Evolutionary conservation across 2,329 filamentous ascomycete genomes (phyloP), one percentile per base, ranked within the genome.

Genomic region (Lecanicillium sp.): DNA sequence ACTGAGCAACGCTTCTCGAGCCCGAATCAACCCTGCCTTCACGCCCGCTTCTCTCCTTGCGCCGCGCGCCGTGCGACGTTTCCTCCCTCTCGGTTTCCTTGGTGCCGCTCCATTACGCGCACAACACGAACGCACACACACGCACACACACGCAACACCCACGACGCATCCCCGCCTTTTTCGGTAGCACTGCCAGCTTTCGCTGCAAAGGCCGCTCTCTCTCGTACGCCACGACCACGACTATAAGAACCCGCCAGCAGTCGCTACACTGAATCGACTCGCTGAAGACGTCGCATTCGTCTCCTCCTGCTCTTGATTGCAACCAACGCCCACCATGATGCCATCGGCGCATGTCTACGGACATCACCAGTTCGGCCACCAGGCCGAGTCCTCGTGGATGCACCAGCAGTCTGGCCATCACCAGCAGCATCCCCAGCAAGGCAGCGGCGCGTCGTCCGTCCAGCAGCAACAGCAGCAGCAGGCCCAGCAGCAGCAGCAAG

Each of bases 351-450:
- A 81, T 66, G 73, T 83, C 60, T 85, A 84, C 66, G 80, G 78
- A 54, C 82, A 86, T 61, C 81, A 83, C 59, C 80, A 83, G 58
- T 83, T 83, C 61, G 77, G 77, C 56, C 76, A 75, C 43, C 81
- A 84, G 62, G 69, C 70, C 39, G 80, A 83, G 51, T 74, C 78
- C 55, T 69, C 78, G 61, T 86, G 83, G 82, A 79, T 85, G 74
- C 81, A 85, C 56, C 79, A 81, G 62, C 79, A 83, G 63, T 70
- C 75, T 40, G 72, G 71, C 54, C 79, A 82, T 53, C 70, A 77
- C 56, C 75, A 78, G 54, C 75, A 78, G 55, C 71, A 70, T 12
- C 73, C 75, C 43, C 74, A 77, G 58, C 75, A 77, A 60, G 66
- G 71, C 12, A 73, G 72, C 12, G 78, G 75, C 29, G 77, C 74